Conservation (phyloP, 306 rosid species). For the Quercus variabilis region DNA sequence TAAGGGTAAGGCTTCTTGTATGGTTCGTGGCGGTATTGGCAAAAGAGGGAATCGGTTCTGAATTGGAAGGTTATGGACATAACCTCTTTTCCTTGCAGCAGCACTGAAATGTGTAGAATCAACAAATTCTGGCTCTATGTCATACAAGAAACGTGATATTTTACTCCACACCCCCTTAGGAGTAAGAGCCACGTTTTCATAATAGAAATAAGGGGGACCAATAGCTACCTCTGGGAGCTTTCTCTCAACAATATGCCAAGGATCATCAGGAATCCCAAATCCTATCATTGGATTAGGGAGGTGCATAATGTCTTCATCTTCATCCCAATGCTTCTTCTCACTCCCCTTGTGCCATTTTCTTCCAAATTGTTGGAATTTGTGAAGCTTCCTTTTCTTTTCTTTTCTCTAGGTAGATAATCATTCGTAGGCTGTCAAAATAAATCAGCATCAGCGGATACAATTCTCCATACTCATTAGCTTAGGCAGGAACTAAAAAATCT, state of each 20-base stretch:
- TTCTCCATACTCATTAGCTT: too few relatives aligned
- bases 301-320: slow-evolving; percentile 53
- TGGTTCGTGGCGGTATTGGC: slow-evolving; percentile 69
- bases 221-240: slow-evolving; percentile 59
- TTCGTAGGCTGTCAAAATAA: slow-evolving; percentile 53
- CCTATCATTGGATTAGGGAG: slow-evolving; percentile 91
- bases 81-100: slow-evolving; percentile 90
- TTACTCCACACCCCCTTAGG: slow-evolving; percentile 96
- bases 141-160: slow-evolving; percentile 73
- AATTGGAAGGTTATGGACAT: slow-evolving; percentile 88
- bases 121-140: slow-evolving; percentile 85
- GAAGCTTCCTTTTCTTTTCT: slow-evolving; percentile 53
- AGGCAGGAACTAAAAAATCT: slow-evolving; percentile 5
- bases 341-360: slow-evolving; percentile 43
- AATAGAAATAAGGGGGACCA: slow-evolving; percentile 92
- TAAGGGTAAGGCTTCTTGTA: slow-evolving; percentile 75
- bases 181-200: slow-evolving; percentile 93
- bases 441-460: not conserved
- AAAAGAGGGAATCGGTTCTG: slow-evolving; percentile 67
- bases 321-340: slow-evolving; percentile 37
- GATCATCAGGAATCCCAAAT: slow-evolving; percentile 74
- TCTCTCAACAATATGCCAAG: slow-evolving; percentile 27
- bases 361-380: slow-evolving; percentile 46
- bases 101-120: slow-evolving; percentile 87
- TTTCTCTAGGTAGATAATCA: slow-evolving; percentile 26